Conservation (phyloP, 139 green algal genomes). For the Eudorina sp. region DNA sequence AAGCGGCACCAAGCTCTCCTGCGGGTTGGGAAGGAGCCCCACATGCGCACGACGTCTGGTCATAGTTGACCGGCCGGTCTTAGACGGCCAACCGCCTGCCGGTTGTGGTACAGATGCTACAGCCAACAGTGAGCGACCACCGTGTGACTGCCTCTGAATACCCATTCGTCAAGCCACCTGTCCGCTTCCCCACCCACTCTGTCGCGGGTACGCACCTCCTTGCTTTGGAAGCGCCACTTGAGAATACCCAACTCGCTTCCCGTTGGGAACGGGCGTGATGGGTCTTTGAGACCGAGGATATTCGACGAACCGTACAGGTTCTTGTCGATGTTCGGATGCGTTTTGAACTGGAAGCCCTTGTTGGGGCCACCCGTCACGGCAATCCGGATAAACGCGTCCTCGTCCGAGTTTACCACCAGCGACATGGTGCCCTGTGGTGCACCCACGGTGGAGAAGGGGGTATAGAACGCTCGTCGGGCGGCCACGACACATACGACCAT, state of each 20-base stretch:
- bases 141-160: no score
- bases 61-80: no score
- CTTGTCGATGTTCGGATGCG: conserved; percentile 99
- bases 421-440: conserved; percentile 60
- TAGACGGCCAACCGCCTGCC: no score
- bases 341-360: conserved; percentile 99
- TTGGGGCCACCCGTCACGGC: conserved; percentile 71
- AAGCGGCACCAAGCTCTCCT: conserved; percentile 81
- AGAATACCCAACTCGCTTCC: conserved; percentile 92
- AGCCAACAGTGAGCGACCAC: no score
- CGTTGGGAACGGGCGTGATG: conserved; percentile 93
- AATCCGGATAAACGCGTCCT: conserved; percentile 84
- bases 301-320: conserved; percentile 79
- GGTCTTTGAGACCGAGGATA: conserved; percentile 94
- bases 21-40: conserved; percentile 36
- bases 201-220: conserved; percentile 76
- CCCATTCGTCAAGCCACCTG: no score
- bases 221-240: conserved; percentile 95
- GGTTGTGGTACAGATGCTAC: no score
- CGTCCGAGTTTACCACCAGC: conserved; percentile 71
- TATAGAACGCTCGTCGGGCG: no score
- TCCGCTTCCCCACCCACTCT: no score
- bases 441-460: no score
- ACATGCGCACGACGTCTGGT: no score
- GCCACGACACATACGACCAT: no score